phyloP scores from a whole-genome alignment of 441 rosid species.

The Melastoma candidum region DNA sequence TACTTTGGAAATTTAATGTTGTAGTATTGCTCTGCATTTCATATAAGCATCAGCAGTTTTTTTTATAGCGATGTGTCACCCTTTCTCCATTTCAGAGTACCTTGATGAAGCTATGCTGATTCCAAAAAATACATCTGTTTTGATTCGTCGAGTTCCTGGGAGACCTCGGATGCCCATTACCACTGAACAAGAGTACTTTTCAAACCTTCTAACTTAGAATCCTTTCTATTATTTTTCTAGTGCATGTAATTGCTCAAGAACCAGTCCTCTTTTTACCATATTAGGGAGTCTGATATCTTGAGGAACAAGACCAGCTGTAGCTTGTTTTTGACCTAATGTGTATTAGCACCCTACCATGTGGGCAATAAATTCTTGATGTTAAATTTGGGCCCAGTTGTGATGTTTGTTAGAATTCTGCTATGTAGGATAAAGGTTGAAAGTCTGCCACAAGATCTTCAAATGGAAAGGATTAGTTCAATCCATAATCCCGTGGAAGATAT shows the following conservation, averaged over 20 bases:
- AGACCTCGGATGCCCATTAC: constrained; percentile 93
- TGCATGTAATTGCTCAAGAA: constrained; percentile 3
- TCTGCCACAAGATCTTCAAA: constrained; percentile 36
- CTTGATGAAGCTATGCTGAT: constrained; percentile 92
- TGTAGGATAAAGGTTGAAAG: constrained; percentile 62
- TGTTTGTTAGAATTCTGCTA: constrained; percentile 25
- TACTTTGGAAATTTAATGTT: background rate
- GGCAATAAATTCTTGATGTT: background rate
- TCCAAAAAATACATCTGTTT: constrained; percentile 95
- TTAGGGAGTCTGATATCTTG: background rate
- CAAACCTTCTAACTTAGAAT: constrained; percentile 35
- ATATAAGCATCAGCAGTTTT: constrained; percentile 19
- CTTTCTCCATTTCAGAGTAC: constrained; percentile 89
- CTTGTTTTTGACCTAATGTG: background rate
- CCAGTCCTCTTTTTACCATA: constrained; percentile 1
- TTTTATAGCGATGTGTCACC: constrained; percentile 40
- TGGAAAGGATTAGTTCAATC: constrained; percentile 38
- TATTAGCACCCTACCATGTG: background rate
- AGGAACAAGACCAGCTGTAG: no score
- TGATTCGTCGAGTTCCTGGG: constrained; percentile 98
- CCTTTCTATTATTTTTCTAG: constrained; percentile 10
- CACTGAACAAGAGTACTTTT: constrained; percentile 76
- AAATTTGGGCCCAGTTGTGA: constrained; percentile 7
- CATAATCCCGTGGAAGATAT: constrained; percentile 31
- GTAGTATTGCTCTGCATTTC: constrained; percentile 6